Evolutionary conservation across 139 green algal species (phyloP), one percentile per base, ranked within the genome.

Genomic region (Mesostigma viride): DNA sequence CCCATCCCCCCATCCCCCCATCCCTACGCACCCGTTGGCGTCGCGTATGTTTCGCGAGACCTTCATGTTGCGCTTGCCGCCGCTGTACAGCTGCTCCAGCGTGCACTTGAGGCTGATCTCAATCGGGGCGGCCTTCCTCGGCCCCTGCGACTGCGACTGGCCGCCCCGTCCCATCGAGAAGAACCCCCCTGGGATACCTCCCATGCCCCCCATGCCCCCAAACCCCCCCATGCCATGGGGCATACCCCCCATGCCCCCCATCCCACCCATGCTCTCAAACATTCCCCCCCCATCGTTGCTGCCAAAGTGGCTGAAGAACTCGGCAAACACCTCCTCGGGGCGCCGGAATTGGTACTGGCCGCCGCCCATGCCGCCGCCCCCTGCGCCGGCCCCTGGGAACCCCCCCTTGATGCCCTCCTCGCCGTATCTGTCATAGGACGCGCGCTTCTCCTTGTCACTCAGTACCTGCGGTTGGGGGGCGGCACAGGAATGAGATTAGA

Each of bases 51-150:
- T 75, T 17, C 76, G 63, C 0, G 80, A 88, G 34, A 87, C 76
- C 63, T 81, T 83, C 64, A 87, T 74, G 65, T 88, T 88, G 71
- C 88, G 86, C 30, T 64, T 82, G 31, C 27, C 71, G 30, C 84
- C 84, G 36, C 27, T 81, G 69, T 82, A 90, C 1, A 89, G 75
- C 63, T 88, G 79, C 62, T 88, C 82, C 44, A 88, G 68, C 1
- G 64, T 62, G 20, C 82, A 67, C 47, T 63, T 51, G 17, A 85
- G 62, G 59, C 77, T 81, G 33, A 82, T 66, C 22, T 69, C 65
- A 3, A 82, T 53, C 20, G 70, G 27, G 31, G 67, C 40, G 35
- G 35, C 27, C 70, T 80, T 79, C 26, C 35, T 67, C 20, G 61
- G 31, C 26, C 64, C 62, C 34, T 24, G 8, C 27, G 26, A 22